Percentiles rank a stretch among this genome's conserved stretches.
Evolutionary conservation across 2,329 filamentous ascomycete species (phyloP).

Genomic region (Monosporascus sp.): DNA sequence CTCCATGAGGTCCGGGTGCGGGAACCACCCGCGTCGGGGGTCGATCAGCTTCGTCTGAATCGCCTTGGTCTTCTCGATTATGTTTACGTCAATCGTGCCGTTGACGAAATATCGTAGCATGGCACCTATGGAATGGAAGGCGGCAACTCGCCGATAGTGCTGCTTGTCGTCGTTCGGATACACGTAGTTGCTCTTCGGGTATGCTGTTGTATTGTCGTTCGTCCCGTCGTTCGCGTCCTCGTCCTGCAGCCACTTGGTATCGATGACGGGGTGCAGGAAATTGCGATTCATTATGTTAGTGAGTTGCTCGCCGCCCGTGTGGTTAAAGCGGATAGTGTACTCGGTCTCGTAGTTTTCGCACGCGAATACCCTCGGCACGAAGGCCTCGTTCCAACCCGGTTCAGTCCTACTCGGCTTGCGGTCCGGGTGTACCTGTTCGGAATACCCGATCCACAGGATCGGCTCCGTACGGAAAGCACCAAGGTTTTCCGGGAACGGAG

Average conservation of each 20-base stretch:
- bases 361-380: constrained; percentile 29
- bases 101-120: constrained; percentile 27
- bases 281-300: constrained; percentile 18
- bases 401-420: constrained; percentile 14
- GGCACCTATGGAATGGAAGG: constrained; percentile 30
- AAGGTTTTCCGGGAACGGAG: constrained; percentile 25
- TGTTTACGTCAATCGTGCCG: constrained; percentile 25
- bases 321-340: constrained; percentile 30
- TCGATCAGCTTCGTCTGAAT: constrained; percentile 38
- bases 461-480: constrained; percentile 34
- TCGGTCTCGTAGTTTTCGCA: constrained; percentile 33
- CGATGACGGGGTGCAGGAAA: constrained; percentile 25
- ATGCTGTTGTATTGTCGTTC: constrained; percentile 28
- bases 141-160: constrained; percentile 26
- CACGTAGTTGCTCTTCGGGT: constrained; percentile 26
- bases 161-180: constrained; percentile 15
- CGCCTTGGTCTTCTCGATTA: constrained; percentile 26
- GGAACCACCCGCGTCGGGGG: constrained; percentile 26
- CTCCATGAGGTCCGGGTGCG: constrained; percentile 20
- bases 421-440: constrained; percentile 15
- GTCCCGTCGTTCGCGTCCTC: constrained; percentile 29
- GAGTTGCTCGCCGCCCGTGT: constrained; percentile 24
- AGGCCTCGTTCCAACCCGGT: constrained; percentile 24
- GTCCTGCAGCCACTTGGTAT: constrained; percentile 26
- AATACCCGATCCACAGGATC: constrained; percentile 33